A percentile compares a stretch with the other conserved stretches of the same genome.
Conservation (phyloP, 345 rosid species). For the Stellera chamaejasme region DNA sequence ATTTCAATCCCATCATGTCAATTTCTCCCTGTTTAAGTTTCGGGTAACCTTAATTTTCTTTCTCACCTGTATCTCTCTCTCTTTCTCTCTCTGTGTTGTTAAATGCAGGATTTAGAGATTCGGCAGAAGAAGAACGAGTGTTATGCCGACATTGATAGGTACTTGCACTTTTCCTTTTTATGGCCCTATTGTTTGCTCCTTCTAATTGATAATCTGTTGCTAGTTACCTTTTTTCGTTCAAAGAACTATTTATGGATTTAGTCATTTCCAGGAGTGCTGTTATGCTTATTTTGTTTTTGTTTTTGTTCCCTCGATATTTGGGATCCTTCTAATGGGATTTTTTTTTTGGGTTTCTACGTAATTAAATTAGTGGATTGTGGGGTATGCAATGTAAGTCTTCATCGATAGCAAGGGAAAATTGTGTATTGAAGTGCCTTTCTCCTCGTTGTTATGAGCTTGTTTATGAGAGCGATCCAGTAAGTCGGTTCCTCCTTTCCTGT, state of each 20-base stretch:
- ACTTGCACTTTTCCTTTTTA: too few relatives aligned
- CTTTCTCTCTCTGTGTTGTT: neutral
- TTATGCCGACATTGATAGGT: constrained; percentile 19
- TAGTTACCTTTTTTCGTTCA: too few relatives aligned
- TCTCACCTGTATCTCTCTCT: neutral
- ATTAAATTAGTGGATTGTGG: constrained; percentile 40
- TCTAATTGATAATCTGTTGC: too few relatives aligned
- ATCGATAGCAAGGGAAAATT: constrained; percentile 39
- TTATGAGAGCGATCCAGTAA: constrained; percentile 16
- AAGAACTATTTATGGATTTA: too few relatives aligned
- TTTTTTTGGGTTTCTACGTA: neutral
- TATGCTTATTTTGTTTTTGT: too few relatives aligned
- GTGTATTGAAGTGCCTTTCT: constrained; percentile 44
- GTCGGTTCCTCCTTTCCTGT: neutral
- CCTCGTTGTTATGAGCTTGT: constrained; percentile 9
- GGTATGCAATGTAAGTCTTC: constrained; percentile 48
- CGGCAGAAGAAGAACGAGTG: constrained; percentile 15
- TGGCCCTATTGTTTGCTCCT: too few relatives aligned
- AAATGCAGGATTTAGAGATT: constrained; percentile 10
- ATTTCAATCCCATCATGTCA: neutral
- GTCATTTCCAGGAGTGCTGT: too few relatives aligned
- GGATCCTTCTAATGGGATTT: too few relatives aligned
- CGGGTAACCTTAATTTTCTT: neutral
- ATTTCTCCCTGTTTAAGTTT: neutral
- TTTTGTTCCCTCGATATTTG: too few relatives aligned